Evolutionary conservation across 345 rosid genomes (phyloP), one percentile per base, ranked within the genome.

Genomic region (Dipteronia sinensis): DNA sequence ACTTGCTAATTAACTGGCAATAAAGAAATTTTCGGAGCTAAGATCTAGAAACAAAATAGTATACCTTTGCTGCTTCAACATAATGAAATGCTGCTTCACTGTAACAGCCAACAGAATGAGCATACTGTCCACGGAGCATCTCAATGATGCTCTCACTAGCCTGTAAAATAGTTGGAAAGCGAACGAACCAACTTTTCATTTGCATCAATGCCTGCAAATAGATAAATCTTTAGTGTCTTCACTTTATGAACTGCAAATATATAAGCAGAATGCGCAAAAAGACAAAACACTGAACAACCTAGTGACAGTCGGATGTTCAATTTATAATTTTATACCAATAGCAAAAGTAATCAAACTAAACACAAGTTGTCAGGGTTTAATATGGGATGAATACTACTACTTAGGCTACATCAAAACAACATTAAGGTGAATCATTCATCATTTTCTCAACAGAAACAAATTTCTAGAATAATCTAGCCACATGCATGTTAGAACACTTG

Each of bases 121-220:
- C 92, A 81, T 94, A 96, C 78, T 96, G 99, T 68, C 98, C 99
- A 75, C 98, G 93, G 16, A 96, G 98, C 99, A 94, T 90, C 92
- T 96, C 95, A 82, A 96, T 91, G 61, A 88, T 79, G 80, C 95
- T 86, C 91, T 94, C 99, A 76, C 89, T 92, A 40, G 93, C 95
- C 84, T 91, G 99, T 82, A 96, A 85, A 76, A 96, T 91, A 69
- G 95, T 96, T 29, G 99, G 99, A 84, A 96, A 96, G 70, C 99
- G 94, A 71, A 81, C 34, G 68, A 90, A 92, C 94, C 90, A 92
- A 70, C 82, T 90, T 85, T 85, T 96, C 98, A 96, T 96, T 73
- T 91, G 94, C 81, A 88, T 86, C 82, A 96, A 80, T 66, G 98
- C 98, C 99, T 95, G 91, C 87, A 78, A 81, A 74, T 1, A 64